These are phyloP conservation scores for Nissolia schottii DNA, from an alignment of 306 rosid genomes.

Conservation along the genomic window DNA sequence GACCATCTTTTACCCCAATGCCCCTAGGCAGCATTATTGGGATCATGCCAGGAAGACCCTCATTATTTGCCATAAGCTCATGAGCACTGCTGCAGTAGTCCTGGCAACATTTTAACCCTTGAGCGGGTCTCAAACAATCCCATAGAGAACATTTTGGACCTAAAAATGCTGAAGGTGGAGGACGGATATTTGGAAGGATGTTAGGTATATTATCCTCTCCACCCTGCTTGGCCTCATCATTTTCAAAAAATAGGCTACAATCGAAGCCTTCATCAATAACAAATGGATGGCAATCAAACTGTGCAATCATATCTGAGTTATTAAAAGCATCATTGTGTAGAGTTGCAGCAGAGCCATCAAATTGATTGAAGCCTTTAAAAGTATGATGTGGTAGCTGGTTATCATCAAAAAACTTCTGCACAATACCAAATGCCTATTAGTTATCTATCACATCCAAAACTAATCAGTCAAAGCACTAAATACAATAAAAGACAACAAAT, in stretches of 20 bases:
- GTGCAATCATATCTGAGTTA: slow-evolving; percentile 43
- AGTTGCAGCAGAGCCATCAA: slow-evolving; percentile 54
- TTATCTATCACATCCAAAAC: neutral
- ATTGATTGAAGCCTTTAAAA: slow-evolving; percentile 35
- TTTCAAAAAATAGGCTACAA: slow-evolving; percentile 23
- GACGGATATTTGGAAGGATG: slow-evolving; percentile 69
- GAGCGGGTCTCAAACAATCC: slow-evolving; percentile 97
- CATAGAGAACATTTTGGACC: slow-evolving; percentile 93
- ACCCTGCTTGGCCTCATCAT: slow-evolving; percentile 18
- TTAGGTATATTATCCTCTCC: slow-evolving; percentile 51
- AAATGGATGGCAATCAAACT: slow-evolving; percentile 48
- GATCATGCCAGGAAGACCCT: slow-evolving; percentile 82
- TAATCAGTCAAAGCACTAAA: neutral
- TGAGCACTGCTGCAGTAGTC: slow-evolving; percentile 81
- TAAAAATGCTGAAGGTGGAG: slow-evolving; percentile 88
- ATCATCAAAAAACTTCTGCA: slow-evolving; percentile 58
- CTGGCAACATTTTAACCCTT: slow-evolving; percentile 63
- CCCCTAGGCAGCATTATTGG: slow-evolving; percentile 92
- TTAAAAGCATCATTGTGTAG: slow-evolving; percentile 39
- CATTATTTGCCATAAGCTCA: slow-evolving; percentile 66
- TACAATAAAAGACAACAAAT: neutral
- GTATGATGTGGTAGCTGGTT: slow-evolving; percentile 41
- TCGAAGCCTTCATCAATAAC: slow-evolving; percentile 30
- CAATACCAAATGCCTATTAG: slow-evolving; percentile 10
- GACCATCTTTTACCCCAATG: slow-evolving; percentile 76